These are phyloP conservation scores for Trichoderma guizhouense DNA, from an alignment of 2,329 filamentous ascomycete genomes.

Conservation along the genomic window DNA sequence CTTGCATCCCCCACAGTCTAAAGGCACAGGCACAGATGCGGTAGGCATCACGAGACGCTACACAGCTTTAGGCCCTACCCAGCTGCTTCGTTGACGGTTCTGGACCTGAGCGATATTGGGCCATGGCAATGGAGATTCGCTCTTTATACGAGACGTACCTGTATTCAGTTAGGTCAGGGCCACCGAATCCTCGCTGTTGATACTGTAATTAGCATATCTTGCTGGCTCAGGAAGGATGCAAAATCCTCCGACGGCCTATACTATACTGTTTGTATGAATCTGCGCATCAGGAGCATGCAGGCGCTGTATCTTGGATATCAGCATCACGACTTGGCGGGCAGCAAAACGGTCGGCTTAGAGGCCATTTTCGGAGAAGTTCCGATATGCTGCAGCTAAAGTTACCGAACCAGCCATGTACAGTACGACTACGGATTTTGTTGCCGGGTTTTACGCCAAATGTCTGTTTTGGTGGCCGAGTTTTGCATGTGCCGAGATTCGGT, in stretches of 20 bases:
- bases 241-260: background rate
- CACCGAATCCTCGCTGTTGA: background rate
- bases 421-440: background rate
- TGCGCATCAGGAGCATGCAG: background rate
- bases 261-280: background rate
- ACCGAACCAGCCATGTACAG: background rate
- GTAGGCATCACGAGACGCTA: background rate
- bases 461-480: background rate
- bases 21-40: background rate
- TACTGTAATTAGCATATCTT: background rate
- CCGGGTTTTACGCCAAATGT: background rate
- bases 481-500: background rate
- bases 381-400: background rate
- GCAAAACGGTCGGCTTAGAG: background rate
- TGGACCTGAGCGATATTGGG: background rate
- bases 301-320: background rate
- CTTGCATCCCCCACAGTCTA: background rate
- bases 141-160: background rate
- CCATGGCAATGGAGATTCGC: background rate
- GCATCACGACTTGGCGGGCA: background rate
- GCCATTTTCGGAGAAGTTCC: conserved; percentile 12
- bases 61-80: background rate
- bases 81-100: background rate
- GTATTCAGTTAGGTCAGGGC: background rate
- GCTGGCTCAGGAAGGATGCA: background rate